phyloP scores from a whole-genome alignment of 495 filamentous ascomycete species.

The Talaromyces borbonicus region DNA sequence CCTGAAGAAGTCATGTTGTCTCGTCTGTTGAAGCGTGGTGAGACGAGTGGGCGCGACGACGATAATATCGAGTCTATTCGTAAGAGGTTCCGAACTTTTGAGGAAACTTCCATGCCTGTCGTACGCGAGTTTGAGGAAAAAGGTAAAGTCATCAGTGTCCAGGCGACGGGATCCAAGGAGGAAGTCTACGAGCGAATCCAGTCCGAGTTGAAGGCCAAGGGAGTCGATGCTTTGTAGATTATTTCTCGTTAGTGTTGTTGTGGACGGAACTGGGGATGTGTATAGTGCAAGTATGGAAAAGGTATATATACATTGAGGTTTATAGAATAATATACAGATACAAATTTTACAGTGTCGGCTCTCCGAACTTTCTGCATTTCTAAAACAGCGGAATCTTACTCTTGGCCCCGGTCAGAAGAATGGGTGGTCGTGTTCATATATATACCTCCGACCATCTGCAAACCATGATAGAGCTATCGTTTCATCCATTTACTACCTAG shows the following conservation, averaged over 20 bases:
- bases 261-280: conserved; percentile 4
- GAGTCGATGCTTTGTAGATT: conserved; percentile 24
- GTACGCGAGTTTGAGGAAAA: conserved; percentile 73
- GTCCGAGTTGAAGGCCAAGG: conserved; percentile 38
- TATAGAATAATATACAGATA: too few species aligned
- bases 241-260: background rate
- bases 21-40: conserved; percentile 74
- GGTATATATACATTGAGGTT: conserved; percentile 1
- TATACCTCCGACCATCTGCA: too few species aligned
- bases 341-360: too few species aligned
- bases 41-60: conserved; percentile 83
- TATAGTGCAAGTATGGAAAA: conserved; percentile 8
- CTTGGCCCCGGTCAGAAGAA: too few species aligned
- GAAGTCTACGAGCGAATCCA: conserved; percentile 66
- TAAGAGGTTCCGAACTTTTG: conserved; percentile 88
- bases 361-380: too few species aligned
- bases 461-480: too few species aligned
- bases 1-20: conserved; percentile 79
- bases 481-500: too few species aligned
- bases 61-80: conserved; percentile 92
- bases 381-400: too few species aligned
- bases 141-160: conserved; percentile 68
- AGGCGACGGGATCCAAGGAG: conserved; percentile 56
- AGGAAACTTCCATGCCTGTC: conserved; percentile 95
- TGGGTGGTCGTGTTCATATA: too few species aligned